A percentile compares a stretch with the other conserved stretches of the same genome.
These are phyloP conservation scores for Ustilago tritici DNA, from an alignment of 1,284 basidiomycete genomes.

Conservation along the genomic window DNA sequence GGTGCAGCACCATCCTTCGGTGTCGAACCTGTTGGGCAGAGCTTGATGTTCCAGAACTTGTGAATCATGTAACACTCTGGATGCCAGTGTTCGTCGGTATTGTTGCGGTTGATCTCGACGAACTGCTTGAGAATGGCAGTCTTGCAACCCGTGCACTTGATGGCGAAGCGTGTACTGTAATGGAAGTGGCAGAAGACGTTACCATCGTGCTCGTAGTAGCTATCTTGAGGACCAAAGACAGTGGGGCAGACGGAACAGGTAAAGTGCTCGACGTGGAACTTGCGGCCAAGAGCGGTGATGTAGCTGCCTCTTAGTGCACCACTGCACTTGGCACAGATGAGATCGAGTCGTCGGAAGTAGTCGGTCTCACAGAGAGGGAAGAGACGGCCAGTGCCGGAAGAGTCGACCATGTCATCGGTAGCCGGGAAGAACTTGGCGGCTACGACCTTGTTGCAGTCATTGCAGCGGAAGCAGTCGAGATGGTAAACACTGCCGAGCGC, in stretches of 20 bases:
- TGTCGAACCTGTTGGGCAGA: constrained; percentile 71
- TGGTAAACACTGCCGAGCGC: constrained; percentile 95
- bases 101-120: constrained; percentile 98
- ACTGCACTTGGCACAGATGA: constrained; percentile 96
- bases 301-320: constrained; percentile 95
- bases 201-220: constrained; percentile 97
- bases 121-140: constrained; percentile 99
- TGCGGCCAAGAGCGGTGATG: constrained; percentile 99
- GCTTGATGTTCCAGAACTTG: constrained; percentile 99
- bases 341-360: constrained; percentile 93
- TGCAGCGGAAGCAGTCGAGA: constrained; percentile 93
- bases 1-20: constrained; percentile 53
- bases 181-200: constrained; percentile 84
- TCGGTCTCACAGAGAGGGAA: constrained; percentile 84
- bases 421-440: constrained; percentile 97
- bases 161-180: constrained; percentile 97
- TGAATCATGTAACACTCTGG: constrained; percentile 99
- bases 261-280: constrained; percentile 99
- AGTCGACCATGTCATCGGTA: constrained; percentile 76
- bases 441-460: constrained; percentile 92
- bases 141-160: constrained; percentile 96
- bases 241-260: constrained; percentile 97
- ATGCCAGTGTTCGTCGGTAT: constrained; percentile 99
- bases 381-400: constrained; percentile 66
- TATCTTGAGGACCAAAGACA: constrained; percentile 96